A percentile compares a stretch with the other conserved stretches of the same genome.
Evolutionary conservation across 495 filamentous ascomycete genomes (phyloP).

Genomic region (Terfezia boudieri): DNA sequence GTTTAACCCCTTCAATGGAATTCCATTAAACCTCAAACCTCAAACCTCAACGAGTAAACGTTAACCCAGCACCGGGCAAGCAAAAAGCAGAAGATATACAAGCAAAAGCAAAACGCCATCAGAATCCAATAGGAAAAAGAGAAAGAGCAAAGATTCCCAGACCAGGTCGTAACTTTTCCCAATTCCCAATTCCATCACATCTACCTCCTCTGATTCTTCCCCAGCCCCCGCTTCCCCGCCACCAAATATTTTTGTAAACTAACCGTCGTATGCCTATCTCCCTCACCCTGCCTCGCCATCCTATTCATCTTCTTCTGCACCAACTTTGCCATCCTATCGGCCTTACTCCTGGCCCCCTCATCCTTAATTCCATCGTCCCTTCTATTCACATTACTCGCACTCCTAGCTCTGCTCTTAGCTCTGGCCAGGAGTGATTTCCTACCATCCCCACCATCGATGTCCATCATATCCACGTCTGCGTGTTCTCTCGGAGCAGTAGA

Average conservation of each 20-base stretch:
- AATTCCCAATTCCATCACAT: no score
- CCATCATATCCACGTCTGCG: conserved; percentile 54
- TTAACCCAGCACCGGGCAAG: no score
- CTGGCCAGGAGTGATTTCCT: conserved; percentile 38
- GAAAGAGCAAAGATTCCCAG: no score
- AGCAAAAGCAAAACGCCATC: no score
- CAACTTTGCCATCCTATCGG: conserved; percentile 65
- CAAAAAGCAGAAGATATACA: no score
- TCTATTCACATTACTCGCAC: conserved; percentile 54
- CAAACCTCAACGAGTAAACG: no score
- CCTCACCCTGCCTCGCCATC: conserved; percentile 88
- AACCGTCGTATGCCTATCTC: conserved; percentile 71
- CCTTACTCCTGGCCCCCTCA: conserved; percentile 41
- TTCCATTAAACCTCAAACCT: no score
- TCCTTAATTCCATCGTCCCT: conserved; percentile 56
- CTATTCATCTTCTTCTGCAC: conserved; percentile 96
- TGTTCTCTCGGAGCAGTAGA: conserved; percentile 27
- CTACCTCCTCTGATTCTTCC: conserved; percentile 31
- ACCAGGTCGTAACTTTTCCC: no score
- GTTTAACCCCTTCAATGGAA: no score
- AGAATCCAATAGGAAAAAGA: no score
- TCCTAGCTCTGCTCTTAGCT: conserved; percentile 58
- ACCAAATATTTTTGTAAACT: conserved; percentile 82
- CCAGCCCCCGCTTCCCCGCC: conserved; percentile 36
- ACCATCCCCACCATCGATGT: conserved; percentile 44